phyloP scores from a whole-genome alignment of 257 asterid genomes.

The Fraxinus cuspidata region DNA sequence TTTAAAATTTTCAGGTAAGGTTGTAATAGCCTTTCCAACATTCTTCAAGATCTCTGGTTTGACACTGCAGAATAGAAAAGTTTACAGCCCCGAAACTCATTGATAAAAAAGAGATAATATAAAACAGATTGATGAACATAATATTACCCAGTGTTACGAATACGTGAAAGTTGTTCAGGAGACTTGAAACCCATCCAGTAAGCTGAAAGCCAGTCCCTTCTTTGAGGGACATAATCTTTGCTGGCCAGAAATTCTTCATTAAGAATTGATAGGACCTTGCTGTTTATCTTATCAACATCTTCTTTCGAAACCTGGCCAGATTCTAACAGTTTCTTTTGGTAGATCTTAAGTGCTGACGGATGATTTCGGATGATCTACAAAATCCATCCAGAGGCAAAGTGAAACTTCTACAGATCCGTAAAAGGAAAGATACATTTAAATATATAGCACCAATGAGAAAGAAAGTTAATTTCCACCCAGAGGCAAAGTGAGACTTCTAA shows the following conservation, averaged over 20 bases:
- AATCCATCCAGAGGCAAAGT: constrained; percentile 32
- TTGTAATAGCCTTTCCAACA: constrained; percentile 85
- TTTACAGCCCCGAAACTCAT: constrained; percentile 17
- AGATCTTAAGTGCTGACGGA: constrained; percentile 82
- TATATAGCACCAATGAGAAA: constrained; percentile 6
- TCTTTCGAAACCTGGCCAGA: constrained; percentile 69
- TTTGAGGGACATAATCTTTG: constrained; percentile 82
- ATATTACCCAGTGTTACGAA: constrained; percentile 82
- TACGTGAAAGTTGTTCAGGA: constrained; percentile 90
- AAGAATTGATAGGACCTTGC: constrained; percentile 74
- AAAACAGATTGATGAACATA: constrained; percentile 5
- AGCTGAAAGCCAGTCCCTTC: constrained; percentile 99
- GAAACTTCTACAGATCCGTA: constrained; percentile 4
- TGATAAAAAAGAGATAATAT: constrained; percentile 4
- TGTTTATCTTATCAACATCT: constrained; percentile 66
- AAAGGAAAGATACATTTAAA: constrained; percentile 17
- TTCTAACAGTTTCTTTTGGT: constrained; percentile 79
- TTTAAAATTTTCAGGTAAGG: constrained; percentile 76
- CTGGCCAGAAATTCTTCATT: constrained; percentile 94
- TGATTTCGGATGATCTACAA: constrained; percentile 78
- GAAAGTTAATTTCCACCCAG: not conserved
- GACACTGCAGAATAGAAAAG: constrained; percentile 52
- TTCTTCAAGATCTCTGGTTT: constrained; percentile 89
- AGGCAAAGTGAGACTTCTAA: not conserved
- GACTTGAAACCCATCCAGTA: constrained; percentile 94